Evolutionary conservation across 257 asterid genomes (phyloP).

Genomic region (Scutellaria minor): DNA sequence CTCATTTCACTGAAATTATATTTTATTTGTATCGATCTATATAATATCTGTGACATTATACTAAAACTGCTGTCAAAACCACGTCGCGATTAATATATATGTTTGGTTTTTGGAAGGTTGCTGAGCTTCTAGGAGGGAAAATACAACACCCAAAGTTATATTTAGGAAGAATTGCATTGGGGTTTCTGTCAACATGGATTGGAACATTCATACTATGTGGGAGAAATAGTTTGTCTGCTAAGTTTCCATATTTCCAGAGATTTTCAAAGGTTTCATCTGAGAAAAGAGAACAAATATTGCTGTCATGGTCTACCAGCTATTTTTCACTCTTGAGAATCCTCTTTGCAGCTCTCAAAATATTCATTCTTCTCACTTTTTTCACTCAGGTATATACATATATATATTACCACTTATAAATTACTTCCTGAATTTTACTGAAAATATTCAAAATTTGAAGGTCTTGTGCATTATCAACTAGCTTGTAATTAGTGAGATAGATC

Average conservation of each 20-base stretch:
- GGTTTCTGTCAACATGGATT: conserved; percentile 60
- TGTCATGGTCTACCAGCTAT: conserved; percentile 62
- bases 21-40: too few species aligned
- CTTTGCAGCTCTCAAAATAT: conserved; percentile 47
- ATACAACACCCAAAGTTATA: conserved; percentile 57
- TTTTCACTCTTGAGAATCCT: conserved; percentile 51
- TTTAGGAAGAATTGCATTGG: conserved; percentile 45
- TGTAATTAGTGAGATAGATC: too few species aligned
- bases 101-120: conserved; percentile 42
- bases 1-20: not conserved
- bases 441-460: too few species aligned
- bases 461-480: too few species aligned
- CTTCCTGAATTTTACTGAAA: too few species aligned
- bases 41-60: too few species aligned
- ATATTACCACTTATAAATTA: too few species aligned
- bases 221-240: conserved; percentile 45
- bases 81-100: too few species aligned
- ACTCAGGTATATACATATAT: conserved; percentile 55
- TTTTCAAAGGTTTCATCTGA: conserved; percentile 52
- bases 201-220: conserved; percentile 77
- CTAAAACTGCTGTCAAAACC: too few species aligned
- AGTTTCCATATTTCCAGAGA: conserved; percentile 60
- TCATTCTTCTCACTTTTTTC: conserved; percentile 56
- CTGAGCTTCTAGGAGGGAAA: conserved; percentile 47
- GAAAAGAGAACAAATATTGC: conserved; percentile 50